Evolutionary conservation across 169 alveolate species (phyloP), one percentile per base, ranked within the genome.

Genomic region (Babesia bigemina): DNA sequence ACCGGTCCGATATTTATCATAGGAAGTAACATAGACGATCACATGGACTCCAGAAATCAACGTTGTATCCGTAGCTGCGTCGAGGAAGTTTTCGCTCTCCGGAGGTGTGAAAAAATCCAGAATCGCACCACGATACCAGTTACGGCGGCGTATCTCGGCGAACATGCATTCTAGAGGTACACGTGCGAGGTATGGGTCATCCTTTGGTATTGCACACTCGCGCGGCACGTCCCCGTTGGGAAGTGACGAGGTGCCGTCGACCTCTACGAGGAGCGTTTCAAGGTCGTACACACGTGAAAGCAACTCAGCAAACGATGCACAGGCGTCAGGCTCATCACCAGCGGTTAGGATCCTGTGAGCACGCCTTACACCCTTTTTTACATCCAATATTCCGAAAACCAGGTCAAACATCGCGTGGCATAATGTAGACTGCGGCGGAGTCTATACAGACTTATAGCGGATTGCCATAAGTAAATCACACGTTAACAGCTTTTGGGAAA

Each of bases 71-170:
- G 63, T 12, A 9, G 53, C 53, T 50, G 52, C 55, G 26, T 63
- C 76, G 13, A 47, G 36, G 21, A 28, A n/a, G 21, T 17, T 21
- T 16, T 14, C 22, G 36, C 48, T 42, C 29, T 49, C 63, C 12
- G 33, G 42, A 36, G 70, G 48, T 16, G 78, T 65, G 47, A 76
- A 76, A 36, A 63, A 76, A 48, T 76, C 86, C 57, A 42, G 50
- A 21, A 76, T 59, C 36, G 45, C 50, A 2, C 86, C 86, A n/a
- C 70, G 58, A 49, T 66, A 76, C 67, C 67, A 55, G 70, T 66
- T 76, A 9, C 86, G 60, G 17, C 86, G 53, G 33, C 79, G 69
- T 9, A 61, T 76, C 45, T 76, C 86, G 44, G 70, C 79, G 26
- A 76, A 49, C 21, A 76, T 33, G 48, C 86, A 76, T 22, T 69